Conservation (phyloP, 2,329 filamentous ascomycete genomes). For the Xylariaceae sp. region DNA sequence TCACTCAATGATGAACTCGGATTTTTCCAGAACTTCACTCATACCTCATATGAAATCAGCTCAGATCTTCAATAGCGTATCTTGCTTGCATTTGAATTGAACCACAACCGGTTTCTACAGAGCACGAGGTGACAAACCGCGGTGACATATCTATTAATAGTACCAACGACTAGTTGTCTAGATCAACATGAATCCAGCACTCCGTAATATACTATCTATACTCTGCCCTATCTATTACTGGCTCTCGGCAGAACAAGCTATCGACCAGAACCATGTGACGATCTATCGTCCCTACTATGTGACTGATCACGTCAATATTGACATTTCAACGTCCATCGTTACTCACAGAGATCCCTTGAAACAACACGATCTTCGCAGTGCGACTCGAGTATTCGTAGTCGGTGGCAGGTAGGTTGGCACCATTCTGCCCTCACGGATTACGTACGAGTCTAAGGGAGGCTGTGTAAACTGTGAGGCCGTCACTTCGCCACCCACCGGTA, state of each 20-base stretch:
- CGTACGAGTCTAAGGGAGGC: background rate
- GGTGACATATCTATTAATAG: background rate
- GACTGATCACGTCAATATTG: background rate
- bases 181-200: background rate
- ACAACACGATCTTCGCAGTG: background rate
- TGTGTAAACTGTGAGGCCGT: background rate
- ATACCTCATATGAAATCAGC: too few relatives aligned
- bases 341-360: too few relatives aligned
- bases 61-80: too few relatives aligned
- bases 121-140: background rate
- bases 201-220: too few relatives aligned
- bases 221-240: too few relatives aligned
- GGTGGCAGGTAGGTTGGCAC: background rate
- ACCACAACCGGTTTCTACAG: background rate
- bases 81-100: background rate
- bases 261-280: too few relatives aligned
- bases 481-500: background rate
- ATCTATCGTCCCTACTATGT: background rate
- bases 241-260: too few relatives aligned
- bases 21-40: too few relatives aligned
- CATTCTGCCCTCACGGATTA: background rate
- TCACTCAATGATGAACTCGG: too few relatives aligned
- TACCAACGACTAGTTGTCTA: background rate
- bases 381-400: background rate
- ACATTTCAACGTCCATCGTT: background rate